phyloP scores from a whole-genome alignment of 2,329 filamentous ascomycete genomes.

The Neonectria sp. region DNA sequence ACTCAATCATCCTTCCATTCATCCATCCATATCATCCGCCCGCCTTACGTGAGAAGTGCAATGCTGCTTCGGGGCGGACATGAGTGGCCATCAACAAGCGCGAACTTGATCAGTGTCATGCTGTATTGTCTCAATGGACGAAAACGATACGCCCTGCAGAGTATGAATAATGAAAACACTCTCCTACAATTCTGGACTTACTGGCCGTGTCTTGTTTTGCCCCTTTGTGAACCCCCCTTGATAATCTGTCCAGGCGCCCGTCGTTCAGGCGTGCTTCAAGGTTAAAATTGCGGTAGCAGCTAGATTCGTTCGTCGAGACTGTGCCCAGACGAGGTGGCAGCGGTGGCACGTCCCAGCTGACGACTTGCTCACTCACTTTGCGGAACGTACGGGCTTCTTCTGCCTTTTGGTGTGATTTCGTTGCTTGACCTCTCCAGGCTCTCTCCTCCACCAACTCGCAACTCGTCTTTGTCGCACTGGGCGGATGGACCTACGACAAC shows the following conservation, averaged over 20 bases:
- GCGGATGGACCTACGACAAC: constrained; percentile 22
- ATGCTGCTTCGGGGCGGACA: constrained; percentile 10
- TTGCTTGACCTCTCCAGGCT: constrained; percentile 1
- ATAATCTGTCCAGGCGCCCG: constrained; percentile 24
- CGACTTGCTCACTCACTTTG: constrained; percentile 21
- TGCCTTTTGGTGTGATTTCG: constrained; percentile 6
- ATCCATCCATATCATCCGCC: constrained; percentile 31
- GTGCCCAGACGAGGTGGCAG: constrained; percentile 28
- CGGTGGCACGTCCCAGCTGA: constrained; percentile 42
- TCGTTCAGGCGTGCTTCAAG: constrained; percentile 35
- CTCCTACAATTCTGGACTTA: constrained; percentile 27
- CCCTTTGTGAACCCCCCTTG: constrained; percentile 18
- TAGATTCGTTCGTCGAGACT: constrained; percentile 37
- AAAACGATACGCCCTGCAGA: not conserved
- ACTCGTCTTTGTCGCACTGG: constrained; percentile 32
- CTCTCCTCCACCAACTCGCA: not conserved
- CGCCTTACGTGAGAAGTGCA: constrained; percentile 42
- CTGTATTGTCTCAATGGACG: constrained; percentile 1
- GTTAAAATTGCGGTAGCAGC: constrained; percentile 47
- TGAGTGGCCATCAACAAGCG: constrained; percentile 13
- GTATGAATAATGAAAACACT: constrained; percentile 16
- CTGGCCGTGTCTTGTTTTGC: constrained; percentile 10
- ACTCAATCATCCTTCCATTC: constrained; percentile 15
- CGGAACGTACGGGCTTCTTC: constrained; percentile 3
- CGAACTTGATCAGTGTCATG: not conserved